phyloP scores from a whole-genome alignment of 2,329 filamentous ascomycete genomes.

The Samsoniella hepiali region DNA sequence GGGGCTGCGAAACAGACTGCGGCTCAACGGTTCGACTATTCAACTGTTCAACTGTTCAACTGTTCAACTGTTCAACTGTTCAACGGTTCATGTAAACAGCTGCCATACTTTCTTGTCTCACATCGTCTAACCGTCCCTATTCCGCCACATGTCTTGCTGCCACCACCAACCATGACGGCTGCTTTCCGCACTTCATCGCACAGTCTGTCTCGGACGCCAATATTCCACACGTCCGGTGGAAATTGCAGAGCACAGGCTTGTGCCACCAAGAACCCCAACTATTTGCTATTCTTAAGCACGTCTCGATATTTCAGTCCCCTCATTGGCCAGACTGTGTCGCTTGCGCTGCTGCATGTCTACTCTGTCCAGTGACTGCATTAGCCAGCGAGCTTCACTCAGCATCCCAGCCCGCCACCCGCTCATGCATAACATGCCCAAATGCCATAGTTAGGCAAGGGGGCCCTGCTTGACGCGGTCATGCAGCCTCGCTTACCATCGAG shows the following conservation, averaged over 20 bases:
- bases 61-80: not conserved
- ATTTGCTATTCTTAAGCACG: not conserved
- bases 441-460: not conserved
- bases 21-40: not conserved
- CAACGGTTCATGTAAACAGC: not conserved
- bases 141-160: constrained; percentile 5
- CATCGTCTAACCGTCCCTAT: not conserved
- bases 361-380: not conserved
- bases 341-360: not conserved
- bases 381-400: not conserved
- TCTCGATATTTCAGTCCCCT: not conserved
- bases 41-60: not conserved
- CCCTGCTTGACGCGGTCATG: not conserved
- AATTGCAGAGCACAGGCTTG: not conserved
- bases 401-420: not conserved
- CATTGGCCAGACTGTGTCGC: not conserved
- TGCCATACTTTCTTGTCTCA: not conserved
- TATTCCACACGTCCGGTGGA: not conserved
- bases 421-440: not conserved
- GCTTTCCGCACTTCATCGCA: not conserved
- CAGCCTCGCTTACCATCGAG: not conserved
- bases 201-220: constrained; percentile 8
- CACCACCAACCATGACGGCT: not conserved
- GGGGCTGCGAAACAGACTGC: not conserved
- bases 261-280: not conserved